phyloP scores from a whole-genome alignment of 345 rosid genomes.

The Garcia nutans region DNA sequence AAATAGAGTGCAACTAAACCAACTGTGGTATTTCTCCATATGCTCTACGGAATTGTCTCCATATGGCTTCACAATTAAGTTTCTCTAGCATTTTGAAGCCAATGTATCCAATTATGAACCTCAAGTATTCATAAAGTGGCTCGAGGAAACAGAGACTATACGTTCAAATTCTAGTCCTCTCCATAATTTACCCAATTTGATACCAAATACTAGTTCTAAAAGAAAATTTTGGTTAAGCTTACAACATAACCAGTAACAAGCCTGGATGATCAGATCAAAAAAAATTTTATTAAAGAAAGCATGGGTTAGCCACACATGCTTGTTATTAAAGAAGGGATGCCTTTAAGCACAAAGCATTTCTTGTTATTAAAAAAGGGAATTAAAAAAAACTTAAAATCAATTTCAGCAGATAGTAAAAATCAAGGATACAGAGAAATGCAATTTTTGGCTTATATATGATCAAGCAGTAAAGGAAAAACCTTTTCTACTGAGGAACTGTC shows the following conservation, averaged over 20 bases:
- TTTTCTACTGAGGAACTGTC: constrained; percentile 92
- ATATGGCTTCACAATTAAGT: neutral
- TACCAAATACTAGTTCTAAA: neutral
- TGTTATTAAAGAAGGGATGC: neutral
- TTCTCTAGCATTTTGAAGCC: neutral
- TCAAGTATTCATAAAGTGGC: neutral
- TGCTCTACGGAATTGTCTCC: neutral
- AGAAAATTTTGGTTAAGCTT: neutral
- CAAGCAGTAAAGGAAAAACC: constrained; percentile 40
- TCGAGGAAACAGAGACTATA: neutral
- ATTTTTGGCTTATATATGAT: constrained; percentile 2
- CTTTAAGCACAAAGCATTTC: neutral
- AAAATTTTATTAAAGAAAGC: neutral
- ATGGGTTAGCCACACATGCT: neutral
- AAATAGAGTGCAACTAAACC: neutral
- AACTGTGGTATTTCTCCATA: constrained; percentile 1
- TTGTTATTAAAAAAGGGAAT: neutral
- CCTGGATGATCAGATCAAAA: neutral
- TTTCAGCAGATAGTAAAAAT: neutral
- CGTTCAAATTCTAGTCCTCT: neutral
- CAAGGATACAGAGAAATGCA: neutral
- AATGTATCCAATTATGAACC: neutral
- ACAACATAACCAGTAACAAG: neutral
- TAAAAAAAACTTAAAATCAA: neutral
- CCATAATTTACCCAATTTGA: neutral